Base-by-base conservation (phyloP, 768 basidiomycete genomes). In the Ramaria sp. region DNA sequence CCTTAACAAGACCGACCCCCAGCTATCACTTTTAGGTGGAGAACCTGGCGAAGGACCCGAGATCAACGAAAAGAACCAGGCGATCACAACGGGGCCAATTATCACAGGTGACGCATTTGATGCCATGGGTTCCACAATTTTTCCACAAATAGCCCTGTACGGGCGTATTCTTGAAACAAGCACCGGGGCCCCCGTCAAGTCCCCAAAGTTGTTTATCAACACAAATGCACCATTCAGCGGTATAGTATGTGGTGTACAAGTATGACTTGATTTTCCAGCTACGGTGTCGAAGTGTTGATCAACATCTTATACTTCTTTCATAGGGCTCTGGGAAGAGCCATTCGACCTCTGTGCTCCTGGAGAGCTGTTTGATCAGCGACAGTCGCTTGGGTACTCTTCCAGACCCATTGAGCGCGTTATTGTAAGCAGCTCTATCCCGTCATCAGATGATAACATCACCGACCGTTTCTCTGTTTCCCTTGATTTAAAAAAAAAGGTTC, bases 251-350 rank as follows among this genome's bases (percentile, higher is more conserved):
- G 85, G 85, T 0, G 84, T 58, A 43, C 57, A 56, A 47, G 57
- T 43, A 50, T 22, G 41, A 34, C 13, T 9, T 34, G 32, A 34
- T 34, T 34, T 34, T 3, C 13, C 32, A 18, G 18, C 1, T 32
- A 12, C 9, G 6, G 10, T 44, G 48, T 13, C 5, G 5, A 3
- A 4, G 25, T 28, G 27, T 18, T 47, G 25, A 15, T 43, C 16
- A 8, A 48, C 20, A 9, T 20, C 1, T 56, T 27, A 20, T 38
- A 5, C 18, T 34, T 34, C 13, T 37, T 28, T 58, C 57, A 27
- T n/a, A 58, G 68, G 83, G 85, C 0, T 81, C 84, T 0, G 85
- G 85, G 8, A 87, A 88, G 61, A 85, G 83, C 0, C 85, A 88
- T 49, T 85, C 82, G 0, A 77, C 85, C 1, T 79, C 84, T 0